phyloP scores from a whole-genome alignment of 2,329 filamentous ascomycete genomes.

The Truncatella angustata region DNA sequence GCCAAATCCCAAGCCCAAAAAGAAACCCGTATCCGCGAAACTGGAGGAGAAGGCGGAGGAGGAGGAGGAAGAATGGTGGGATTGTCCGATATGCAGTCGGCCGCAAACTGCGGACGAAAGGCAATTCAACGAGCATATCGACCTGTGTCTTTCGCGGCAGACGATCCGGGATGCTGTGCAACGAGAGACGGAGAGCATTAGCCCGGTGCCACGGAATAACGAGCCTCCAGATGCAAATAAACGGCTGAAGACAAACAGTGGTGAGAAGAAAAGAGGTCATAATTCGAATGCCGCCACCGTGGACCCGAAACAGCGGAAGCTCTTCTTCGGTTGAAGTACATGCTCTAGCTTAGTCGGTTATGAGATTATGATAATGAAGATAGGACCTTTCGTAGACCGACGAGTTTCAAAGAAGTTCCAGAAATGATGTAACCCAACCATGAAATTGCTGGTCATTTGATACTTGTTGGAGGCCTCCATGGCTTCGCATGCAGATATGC shows the following conservation, averaged over 20 bases:
- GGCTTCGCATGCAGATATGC: too few species aligned
- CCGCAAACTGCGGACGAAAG: slow-evolving; percentile 74
- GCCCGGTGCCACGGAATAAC: slow-evolving; percentile 31
- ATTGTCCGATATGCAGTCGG: slow-evolving; percentile 82
- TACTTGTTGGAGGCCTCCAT: too few species aligned
- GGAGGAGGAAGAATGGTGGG: slow-evolving; percentile 61
- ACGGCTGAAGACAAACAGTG: slow-evolving; percentile 26
- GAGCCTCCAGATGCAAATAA: slow-evolving; percentile 22
- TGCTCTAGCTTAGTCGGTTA: background rate
- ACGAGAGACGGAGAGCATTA: slow-evolving; percentile 34
- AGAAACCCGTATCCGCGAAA: slow-evolving; percentile 25
- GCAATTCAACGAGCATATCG: slow-evolving; percentile 87
- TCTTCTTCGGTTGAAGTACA: slow-evolving; percentile 45
- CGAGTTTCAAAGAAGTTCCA: too few species aligned
- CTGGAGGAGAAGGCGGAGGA: slow-evolving; percentile 38
- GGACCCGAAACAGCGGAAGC: slow-evolving; percentile 34
- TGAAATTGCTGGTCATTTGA: too few species aligned
- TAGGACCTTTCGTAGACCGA: too few species aligned
- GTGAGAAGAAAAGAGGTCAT: slow-evolving; percentile 24
- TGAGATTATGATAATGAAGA: slow-evolving; percentile 11
- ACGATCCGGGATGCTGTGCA: slow-evolving; percentile 83
- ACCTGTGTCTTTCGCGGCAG: slow-evolving; percentile 81
- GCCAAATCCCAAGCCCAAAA: slow-evolving; percentile 36
- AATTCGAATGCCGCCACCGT: slow-evolving; percentile 8
- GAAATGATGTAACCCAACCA: too few species aligned